Evolutionary conservation across 75 land plant genomes (phyloP).

Genomic region (Sequoia sempervirens): DNA sequence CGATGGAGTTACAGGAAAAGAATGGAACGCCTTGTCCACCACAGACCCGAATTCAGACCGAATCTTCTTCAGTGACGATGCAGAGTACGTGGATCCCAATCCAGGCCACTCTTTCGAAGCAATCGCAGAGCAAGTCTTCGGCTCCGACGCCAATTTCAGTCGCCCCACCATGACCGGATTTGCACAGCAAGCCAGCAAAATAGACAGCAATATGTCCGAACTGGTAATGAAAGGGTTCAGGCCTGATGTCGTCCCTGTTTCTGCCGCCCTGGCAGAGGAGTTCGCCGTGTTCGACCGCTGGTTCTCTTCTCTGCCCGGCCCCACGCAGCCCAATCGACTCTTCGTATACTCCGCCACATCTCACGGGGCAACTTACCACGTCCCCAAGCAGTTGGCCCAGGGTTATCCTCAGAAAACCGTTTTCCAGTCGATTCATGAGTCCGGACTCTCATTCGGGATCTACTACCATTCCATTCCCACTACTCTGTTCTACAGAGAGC

Average conservation of each 20-base stretch:
- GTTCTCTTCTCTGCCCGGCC: constrained; percentile 74
- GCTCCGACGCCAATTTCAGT: constrained; percentile 14
- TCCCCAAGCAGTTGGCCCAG: constrained; percentile 23
- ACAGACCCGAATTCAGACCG: constrained; percentile 18
- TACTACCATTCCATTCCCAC: constrained; percentile 79
- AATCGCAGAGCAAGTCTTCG: constrained; percentile 71
- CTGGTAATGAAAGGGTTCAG: constrained; percentile 75
- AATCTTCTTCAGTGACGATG: constrained; percentile 62
- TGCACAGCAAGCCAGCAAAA: constrained; percentile 56
- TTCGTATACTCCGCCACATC: constrained; percentile 85
- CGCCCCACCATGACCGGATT: constrained; percentile 76
- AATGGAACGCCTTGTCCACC: constrained; percentile 65
- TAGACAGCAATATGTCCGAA: constrained; percentile 31
- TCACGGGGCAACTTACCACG: constrained; percentile 71
- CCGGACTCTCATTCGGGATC: constrained; percentile 60
- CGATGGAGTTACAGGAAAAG: constrained; percentile 75
- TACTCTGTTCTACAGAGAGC: constrained; percentile 55
- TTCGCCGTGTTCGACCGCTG: constrained; percentile 79
- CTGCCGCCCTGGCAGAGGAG: constrained; percentile 38
- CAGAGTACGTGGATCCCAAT: constrained; percentile 85
- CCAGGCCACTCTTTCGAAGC: constrained; percentile 87
- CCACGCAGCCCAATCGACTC: constrained; percentile 84
- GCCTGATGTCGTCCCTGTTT: constrained; percentile 62
- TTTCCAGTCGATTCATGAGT: constrained; percentile 71
- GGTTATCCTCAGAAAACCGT: constrained; percentile 90